Conservation (phyloP, 202 grass and related monocot genomes). For the Alloteropsis angusta region DNA sequence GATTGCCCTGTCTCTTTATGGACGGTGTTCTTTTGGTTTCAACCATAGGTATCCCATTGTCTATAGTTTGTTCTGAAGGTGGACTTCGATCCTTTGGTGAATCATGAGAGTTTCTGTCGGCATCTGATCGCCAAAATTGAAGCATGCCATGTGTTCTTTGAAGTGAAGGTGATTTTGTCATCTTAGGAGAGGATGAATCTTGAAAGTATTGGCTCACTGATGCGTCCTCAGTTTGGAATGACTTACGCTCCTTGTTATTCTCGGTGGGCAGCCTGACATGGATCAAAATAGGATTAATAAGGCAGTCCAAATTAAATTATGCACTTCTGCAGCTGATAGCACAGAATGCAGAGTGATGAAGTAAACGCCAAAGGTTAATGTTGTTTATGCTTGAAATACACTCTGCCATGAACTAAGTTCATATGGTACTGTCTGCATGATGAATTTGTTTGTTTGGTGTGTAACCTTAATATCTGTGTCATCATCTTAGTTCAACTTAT, state of each 20-base stretch:
- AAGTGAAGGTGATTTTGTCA: no score
- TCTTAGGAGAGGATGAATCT: no score
- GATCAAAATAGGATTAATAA: slow-evolving; percentile 23
- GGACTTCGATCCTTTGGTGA: slow-evolving; percentile 74
- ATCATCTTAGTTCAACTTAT: no score
- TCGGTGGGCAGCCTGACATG: slow-evolving; percentile 70
- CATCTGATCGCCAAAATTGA: slow-evolving; percentile 54
- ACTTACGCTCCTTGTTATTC: slow-evolving; percentile 50
- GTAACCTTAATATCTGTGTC: no score
- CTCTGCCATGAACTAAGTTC: no score
- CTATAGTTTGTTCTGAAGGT: slow-evolving; percentile 50
- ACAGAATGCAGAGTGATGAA: not conserved
- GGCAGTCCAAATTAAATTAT: slow-evolving; percentile 6
- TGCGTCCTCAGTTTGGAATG: slow-evolving; percentile 58
- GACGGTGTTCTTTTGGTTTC: slow-evolving; percentile 57
- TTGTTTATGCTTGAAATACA: no score
- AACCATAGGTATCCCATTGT: slow-evolving; percentile 51
- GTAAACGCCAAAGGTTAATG: not conserved
- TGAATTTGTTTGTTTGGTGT: no score
- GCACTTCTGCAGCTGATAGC: not conserved
- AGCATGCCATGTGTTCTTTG: slow-evolving; percentile 65
- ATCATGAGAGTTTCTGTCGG: slow-evolving; percentile 65
- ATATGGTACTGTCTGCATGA: no score
- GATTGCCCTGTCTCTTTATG: slow-evolving; percentile 84
- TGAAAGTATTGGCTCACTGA: slow-evolving; percentile 44